These are phyloP conservation scores for Kuraishia hungarica DNA, from an alignment of 805 yeast species.

Conservation along the genomic window DNA sequence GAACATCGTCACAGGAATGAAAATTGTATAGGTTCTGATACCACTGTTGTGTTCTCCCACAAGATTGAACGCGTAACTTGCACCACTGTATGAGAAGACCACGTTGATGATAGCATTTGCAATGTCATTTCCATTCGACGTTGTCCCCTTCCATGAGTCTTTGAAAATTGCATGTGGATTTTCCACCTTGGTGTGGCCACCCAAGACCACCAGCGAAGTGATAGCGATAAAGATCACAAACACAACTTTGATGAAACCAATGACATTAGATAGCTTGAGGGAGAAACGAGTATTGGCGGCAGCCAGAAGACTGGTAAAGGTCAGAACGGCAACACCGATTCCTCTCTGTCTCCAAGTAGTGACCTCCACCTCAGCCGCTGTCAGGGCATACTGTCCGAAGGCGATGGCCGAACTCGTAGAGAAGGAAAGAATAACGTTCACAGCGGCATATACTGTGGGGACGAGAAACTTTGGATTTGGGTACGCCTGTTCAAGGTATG, in stretches of 20 bases:
- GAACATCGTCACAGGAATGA: slow-evolving; percentile 69
- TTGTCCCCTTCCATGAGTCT: slow-evolving; percentile 31
- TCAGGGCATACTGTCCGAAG: slow-evolving; percentile 68
- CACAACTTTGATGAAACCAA: slow-evolving; percentile 69
- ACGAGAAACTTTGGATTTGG: slow-evolving; percentile 61
- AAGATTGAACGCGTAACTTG: slow-evolving; percentile 29
- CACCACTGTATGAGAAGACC: slow-evolving; percentile 34
- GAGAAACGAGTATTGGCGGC: slow-evolving; percentile 57
- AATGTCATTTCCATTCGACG: slow-evolving; percentile 31
- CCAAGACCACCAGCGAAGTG: slow-evolving; percentile 80
- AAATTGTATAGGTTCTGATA: slow-evolving; percentile 53
- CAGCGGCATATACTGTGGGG: slow-evolving; percentile 59
- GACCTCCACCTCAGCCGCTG: slow-evolving; percentile 61
- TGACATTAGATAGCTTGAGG: slow-evolving; percentile 50
- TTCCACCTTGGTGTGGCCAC: slow-evolving; percentile 46
- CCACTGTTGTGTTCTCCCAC: slow-evolving; percentile 52
- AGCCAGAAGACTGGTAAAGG: slow-evolving; percentile 61
- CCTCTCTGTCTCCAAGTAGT: slow-evolving; percentile 75
- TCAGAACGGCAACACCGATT: slow-evolving; percentile 65
- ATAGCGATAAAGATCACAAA: slow-evolving; percentile 62
- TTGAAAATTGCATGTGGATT: slow-evolving; percentile 28
- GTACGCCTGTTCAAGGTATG: slow-evolving; percentile 66
- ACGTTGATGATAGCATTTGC: slow-evolving; percentile 34
- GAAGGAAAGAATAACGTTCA: slow-evolving; percentile 73
- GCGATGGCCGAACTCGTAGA: slow-evolving; percentile 80